Conservation (phyloP, 2,329 filamentous ascomycete genomes). For the Aciculosporium take region DNA sequence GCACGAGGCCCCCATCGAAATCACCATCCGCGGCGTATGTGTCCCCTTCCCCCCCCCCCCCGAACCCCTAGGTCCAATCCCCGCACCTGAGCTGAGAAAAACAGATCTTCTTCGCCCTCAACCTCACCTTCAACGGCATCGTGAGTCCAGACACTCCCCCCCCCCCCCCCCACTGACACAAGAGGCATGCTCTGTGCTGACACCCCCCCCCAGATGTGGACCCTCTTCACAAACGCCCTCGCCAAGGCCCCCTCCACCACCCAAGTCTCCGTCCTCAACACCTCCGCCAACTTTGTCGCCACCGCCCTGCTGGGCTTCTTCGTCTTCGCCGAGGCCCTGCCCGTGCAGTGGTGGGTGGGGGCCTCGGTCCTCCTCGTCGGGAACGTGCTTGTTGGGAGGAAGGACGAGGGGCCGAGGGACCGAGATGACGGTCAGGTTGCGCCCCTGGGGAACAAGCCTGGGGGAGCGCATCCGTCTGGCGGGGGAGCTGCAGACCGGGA, state of each 20-base stretch:
- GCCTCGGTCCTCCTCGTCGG: slow-evolving; percentile 58
- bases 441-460: slow-evolving; percentile 15
- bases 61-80: not conserved
- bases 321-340: slow-evolving; percentile 58
- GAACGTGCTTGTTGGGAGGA: slow-evolving; percentile 62
- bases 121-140: slow-evolving; percentile 59
- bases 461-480: slow-evolving; percentile 6
- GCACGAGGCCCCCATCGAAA: slow-evolving; percentile 30
- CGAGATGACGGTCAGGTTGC: no score
- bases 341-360: slow-evolving; percentile 63
- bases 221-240: slow-evolving; percentile 67
- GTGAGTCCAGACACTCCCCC: slow-evolving; percentile 24
- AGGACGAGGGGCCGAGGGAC: slow-evolving; percentile 51
- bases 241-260: slow-evolving; percentile 60
- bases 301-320: slow-evolving; percentile 57
- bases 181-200: slow-evolving; percentile 5
- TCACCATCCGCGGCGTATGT: slow-evolving; percentile 35
- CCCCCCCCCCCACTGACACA: not conserved
- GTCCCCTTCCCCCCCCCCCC: not conserved
- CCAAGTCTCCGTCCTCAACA: slow-evolving; percentile 71
- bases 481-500: no score
- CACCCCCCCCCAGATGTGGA: slow-evolving; percentile 50
- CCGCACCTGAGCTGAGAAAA: not conserved
- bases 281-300: slow-evolving; percentile 66
- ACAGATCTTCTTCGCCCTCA: slow-evolving; percentile 60